Base-by-base conservation (phyloP, 345 rosid species). In the Pistacia integerrima region DNA sequence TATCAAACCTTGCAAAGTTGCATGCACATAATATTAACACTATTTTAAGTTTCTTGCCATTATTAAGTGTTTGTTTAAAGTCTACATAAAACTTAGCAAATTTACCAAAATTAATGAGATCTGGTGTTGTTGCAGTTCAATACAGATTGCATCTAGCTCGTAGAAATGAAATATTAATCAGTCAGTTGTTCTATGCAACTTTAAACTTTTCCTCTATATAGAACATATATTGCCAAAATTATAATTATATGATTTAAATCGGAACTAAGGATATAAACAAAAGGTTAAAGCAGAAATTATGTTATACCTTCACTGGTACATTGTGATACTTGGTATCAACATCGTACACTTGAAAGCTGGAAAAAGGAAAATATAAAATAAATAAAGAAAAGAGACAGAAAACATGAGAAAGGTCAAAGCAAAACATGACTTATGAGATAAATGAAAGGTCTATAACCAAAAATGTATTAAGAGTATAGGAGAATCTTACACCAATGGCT, bases 321-420 rank as follows among this genome's bases (percentile, higher is more conserved):
- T 90, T 90, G 80, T 94, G 93, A 86, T 76, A 91, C 28, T 67
- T 80, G 38, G 97, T 84, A 79, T 94, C 98, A 38, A 94, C 83
- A 67, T 94, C 97, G 71, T 90, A 94, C 63, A 92, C 75, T 1
- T 67, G 91, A 79, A 94, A 87, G 66, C 97, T 94, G 86, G 75
- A 80, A 64, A 77, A 74, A 17, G 64, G 46, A 41, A 41, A 30
- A 30, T 1, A 30, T 1, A 30, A 30, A 30, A 30, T 25, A 30
- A 30, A 30, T 1, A 30, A 1, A 30, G 33, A 30, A 30, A 2
- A 30, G 33, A 30, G 33, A 30, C 2, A 30, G 11, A 11, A 63
- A 77, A 57, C 11, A 76, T 70, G 70, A 79, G 63, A 46, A 60
- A 20, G 54, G 4, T 68, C 46, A 62, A 75, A 57, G 51, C 48